A percentile compares a stretch with the other conserved stretches of the same genome.
Evolutionary conservation across 108 stramenopile genomes (phyloP).

Genomic region (Cyclotella sp.): DNA sequence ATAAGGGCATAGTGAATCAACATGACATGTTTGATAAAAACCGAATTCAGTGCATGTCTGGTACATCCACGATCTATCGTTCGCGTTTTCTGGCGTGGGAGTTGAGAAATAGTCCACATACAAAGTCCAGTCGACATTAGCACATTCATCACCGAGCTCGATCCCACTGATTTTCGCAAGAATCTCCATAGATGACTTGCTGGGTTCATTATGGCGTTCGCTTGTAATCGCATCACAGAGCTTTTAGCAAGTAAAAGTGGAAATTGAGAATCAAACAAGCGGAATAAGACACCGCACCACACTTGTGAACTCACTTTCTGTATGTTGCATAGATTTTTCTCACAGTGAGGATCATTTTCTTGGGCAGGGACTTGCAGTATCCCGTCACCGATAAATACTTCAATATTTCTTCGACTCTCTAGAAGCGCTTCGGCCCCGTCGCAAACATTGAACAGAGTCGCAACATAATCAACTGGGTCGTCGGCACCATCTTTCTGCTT

Average conservation of each 20-base stretch:
- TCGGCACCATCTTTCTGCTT: conserved; percentile 2
- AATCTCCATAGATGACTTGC: conserved; percentile 51
- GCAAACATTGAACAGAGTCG: conserved; percentile 79
- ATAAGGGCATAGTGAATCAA: conserved; percentile 80
- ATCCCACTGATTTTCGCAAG: conserved; percentile 49
- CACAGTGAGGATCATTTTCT: conserved; percentile 88
- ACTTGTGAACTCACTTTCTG: conserved; percentile 27
- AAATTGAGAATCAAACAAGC: not conserved
- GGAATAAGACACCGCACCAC: not conserved
- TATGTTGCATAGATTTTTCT: conserved; percentile 78
- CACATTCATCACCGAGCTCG: conserved; percentile 41
- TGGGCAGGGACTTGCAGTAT: conserved; percentile 80
- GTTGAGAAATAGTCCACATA: conserved; percentile 47
- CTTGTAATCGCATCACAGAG: conserved; percentile 28
- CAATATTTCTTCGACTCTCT: conserved; percentile 51
- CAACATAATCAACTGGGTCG: conserved; percentile 42
- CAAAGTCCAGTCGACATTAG: conserved; percentile 46
- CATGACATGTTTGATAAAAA: conserved; percentile 93
- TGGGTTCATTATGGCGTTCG: conserved; percentile 19
- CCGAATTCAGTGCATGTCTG: conserved; percentile 97
- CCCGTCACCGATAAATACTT: conserved; percentile 86
- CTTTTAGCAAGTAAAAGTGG: conserved; percentile 14
- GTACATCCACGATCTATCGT: conserved; percentile 84
- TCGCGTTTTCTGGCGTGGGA: conserved; percentile 27
- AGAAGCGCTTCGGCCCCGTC: conserved; percentile 54